Conservation (phyloP, 148 eudicot genomes). For the Silene uniflora region DNA sequence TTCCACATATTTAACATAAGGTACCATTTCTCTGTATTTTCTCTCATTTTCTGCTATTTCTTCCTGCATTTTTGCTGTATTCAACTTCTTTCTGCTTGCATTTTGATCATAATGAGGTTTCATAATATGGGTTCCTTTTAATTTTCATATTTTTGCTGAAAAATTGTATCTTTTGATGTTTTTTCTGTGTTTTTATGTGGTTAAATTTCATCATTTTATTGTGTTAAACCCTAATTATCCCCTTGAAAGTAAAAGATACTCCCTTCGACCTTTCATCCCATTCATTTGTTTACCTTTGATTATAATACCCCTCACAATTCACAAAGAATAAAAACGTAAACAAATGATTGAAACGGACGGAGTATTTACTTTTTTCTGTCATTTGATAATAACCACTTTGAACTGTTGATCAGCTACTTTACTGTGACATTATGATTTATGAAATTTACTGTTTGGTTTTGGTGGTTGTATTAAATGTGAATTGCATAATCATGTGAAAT, state of each 20-base stretch:
- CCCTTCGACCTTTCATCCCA: no score
- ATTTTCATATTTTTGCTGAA: neutral
- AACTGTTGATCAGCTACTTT: neutral
- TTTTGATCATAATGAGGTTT: neutral
- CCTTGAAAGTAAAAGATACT: neutral
- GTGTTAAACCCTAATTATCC: constrained; percentile 24
- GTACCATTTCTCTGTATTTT: constrained; percentile 7
- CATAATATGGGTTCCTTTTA: constrained; percentile 11
- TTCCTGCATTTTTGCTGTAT: neutral
- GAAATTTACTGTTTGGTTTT: no score
- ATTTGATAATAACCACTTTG: neutral
- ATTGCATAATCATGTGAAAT: no score
- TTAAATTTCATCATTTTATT: neutral
- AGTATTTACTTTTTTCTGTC: neutral
- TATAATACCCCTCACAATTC: no score
- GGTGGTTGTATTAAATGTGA: neutral
- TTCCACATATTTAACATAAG: neutral
- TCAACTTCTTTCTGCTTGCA: neutral
- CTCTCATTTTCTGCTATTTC: neutral
- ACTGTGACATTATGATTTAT: neutral
- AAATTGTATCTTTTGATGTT: neutral
- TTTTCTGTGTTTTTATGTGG: neutral
- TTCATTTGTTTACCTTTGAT: no score
- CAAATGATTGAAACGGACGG: no score
- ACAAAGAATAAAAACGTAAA: no score